These are phyloP conservation scores for Cystobasidium tubakii DNA, from an alignment of 768 basidiomycete species.

Conservation along the genomic window DNA sequence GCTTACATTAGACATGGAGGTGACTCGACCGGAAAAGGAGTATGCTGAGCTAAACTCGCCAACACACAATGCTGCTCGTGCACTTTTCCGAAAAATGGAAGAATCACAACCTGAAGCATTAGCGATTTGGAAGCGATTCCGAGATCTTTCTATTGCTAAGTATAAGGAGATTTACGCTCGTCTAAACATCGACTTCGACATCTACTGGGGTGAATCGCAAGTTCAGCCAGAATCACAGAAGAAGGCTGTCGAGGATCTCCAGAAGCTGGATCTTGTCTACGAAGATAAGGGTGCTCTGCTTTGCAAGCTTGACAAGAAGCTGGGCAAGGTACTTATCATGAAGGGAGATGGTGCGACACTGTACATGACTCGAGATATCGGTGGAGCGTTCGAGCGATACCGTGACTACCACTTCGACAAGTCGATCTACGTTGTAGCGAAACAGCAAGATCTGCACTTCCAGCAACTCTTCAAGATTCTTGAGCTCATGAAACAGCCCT, in stretches of 20 bases:
- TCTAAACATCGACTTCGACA: constrained; percentile 83
- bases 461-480: constrained; percentile 91
- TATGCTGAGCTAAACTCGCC: constrained; percentile 24
- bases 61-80: constrained; percentile 56
- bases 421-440: constrained; percentile 51
- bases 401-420: constrained; percentile 83
- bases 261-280: constrained; percentile 65
- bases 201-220: constrained; percentile 74
- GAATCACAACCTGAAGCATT: constrained; percentile 69
- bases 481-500: constrained; percentile 78
- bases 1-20: constrained; percentile 6
- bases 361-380: constrained; percentile 66
- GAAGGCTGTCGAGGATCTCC: constrained; percentile 62
- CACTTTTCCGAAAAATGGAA: constrained; percentile 86
- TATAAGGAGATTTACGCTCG: constrained; percentile 81
- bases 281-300: constrained; percentile 72
- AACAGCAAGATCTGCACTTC: constrained; percentile 55
- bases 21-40: constrained; percentile 32
- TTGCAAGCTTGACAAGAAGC: constrained; percentile 79
- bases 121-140: constrained; percentile 85
- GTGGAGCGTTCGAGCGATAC: constrained; percentile 83
- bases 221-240: constrained; percentile 55
- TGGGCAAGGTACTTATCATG: constrained; percentile 80
- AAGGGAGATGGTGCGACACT: constrained; percentile 59
- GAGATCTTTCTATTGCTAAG: constrained; percentile 79